Percentiles rank a stretch among this genome's conserved stretches.
phyloP scores from a whole-genome alignment of 208 protist species.

The Porcisia deanei region DNA sequence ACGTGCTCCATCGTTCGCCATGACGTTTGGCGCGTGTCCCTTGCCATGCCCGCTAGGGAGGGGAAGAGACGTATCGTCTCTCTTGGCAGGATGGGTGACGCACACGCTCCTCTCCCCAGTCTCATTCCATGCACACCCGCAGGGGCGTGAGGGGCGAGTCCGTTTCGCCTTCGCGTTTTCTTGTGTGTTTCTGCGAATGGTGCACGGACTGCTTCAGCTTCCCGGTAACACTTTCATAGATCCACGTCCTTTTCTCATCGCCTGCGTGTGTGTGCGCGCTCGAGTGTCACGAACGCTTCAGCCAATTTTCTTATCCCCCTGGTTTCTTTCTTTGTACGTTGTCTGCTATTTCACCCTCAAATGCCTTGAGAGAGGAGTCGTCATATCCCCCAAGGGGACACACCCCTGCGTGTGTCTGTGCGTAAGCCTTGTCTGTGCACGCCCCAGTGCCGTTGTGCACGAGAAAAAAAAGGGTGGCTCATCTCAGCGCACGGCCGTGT shows the following conservation, averaged over 20 bases:
- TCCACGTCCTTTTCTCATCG: background rate
- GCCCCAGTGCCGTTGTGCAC: background rate
- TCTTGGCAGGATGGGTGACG: background rate
- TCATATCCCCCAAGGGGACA: background rate
- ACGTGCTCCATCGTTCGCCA: constrained; percentile 13
- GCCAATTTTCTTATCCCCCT: background rate
- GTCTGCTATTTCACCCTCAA: background rate
- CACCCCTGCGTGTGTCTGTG: background rate
- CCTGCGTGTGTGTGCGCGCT: background rate
- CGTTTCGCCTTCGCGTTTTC: background rate
- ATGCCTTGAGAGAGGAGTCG: background rate
- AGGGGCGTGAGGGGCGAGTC: background rate
- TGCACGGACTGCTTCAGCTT: background rate
- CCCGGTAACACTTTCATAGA: background rate
- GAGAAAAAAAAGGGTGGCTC: too few species aligned
- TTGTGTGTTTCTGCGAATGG: background rate
- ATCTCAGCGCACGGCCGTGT: background rate
- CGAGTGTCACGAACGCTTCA: background rate
- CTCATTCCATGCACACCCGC: background rate
- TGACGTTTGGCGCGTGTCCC: background rate
- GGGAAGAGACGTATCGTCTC: background rate
- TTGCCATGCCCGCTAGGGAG: background rate
- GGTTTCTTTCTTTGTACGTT: background rate
- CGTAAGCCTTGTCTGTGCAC: background rate
- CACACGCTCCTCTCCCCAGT: background rate